Percentiles rank a stretch among this genome's conserved stretches.
Conservation (phyloP, 441 rosid species). For the Aleurites moluccanus region DNA sequence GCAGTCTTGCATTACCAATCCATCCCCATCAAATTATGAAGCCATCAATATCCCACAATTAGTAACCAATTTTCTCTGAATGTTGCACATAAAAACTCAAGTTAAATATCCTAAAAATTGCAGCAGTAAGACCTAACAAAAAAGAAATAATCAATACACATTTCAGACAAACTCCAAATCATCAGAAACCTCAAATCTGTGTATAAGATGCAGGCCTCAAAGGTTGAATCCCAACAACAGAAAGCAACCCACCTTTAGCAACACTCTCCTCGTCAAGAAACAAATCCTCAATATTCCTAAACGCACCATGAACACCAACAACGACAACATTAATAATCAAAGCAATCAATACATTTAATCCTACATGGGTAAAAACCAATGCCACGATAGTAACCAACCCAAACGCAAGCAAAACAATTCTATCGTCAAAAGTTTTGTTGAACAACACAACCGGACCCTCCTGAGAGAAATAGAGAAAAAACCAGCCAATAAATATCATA, state of each 20-base stretch:
- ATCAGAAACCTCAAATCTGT: slow-evolving; percentile 36
- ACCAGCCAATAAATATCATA: slow-evolving; percentile 61
- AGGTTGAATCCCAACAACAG: slow-evolving; percentile 53
- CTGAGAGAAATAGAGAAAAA: slow-evolving; percentile 66
- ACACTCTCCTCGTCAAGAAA: slow-evolving; percentile 64
- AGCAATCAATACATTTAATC: slow-evolving; percentile 62
- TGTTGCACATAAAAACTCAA: too few species aligned
- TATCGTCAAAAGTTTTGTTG: slow-evolving; percentile 49
- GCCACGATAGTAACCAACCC: slow-evolving; percentile 62
- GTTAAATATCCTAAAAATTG: too few species aligned
- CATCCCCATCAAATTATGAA: neutral
- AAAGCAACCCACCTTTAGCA: slow-evolving; percentile 58
- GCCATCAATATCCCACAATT: slow-evolving; percentile 7
- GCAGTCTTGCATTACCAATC: neutral
- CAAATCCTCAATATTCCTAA: slow-evolving; percentile 64
- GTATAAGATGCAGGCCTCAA: slow-evolving; percentile 47
- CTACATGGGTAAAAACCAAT: slow-evolving; percentile 71
- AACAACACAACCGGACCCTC: slow-evolving; percentile 60
- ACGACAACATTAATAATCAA: slow-evolving; percentile 50
- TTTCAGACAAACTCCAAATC: slow-evolving; percentile 22
- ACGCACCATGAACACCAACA: slow-evolving; percentile 60
- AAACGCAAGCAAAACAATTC: slow-evolving; percentile 48
- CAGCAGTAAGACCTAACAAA: neutral
- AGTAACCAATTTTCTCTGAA: too few species aligned
- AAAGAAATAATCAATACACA: neutral